Evolutionary conservation across 2,329 filamentous ascomycete genomes (phyloP).

Genomic region (Colletotrichum karsti): DNA sequence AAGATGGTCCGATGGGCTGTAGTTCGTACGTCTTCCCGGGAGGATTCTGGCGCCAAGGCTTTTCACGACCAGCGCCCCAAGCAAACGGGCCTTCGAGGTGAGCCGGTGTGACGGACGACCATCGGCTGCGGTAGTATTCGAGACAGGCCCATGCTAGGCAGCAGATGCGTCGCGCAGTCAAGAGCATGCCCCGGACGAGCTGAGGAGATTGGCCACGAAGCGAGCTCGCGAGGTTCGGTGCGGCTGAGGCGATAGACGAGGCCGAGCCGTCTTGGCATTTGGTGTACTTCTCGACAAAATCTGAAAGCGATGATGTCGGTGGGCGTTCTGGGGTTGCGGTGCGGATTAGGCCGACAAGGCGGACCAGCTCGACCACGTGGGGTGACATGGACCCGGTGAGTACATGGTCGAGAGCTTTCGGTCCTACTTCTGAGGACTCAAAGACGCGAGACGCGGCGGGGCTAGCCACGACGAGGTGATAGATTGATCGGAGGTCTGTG

Average conservation of each 20-base stretch:
- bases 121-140: neutral
- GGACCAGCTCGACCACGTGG: neutral
- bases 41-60: neutral
- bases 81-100: neutral
- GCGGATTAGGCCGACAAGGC: conserved; percentile 1
- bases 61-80: neutral
- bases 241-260: neutral
- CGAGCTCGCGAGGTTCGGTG: neutral
- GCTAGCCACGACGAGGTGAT: neutral
- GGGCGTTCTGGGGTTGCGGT: neutral
- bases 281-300: neutral
- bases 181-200: neutral
- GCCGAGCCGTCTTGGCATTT: neutral
- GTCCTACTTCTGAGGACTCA: neutral
- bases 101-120: neutral
- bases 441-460: conserved; percentile 3
- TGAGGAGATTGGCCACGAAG: neutral
- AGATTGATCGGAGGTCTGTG: neutral
- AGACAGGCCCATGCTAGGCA: neutral
- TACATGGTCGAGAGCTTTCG: neutral
- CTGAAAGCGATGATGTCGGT: neutral
- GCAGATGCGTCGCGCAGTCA: neutral
- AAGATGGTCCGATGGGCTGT: neutral
- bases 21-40: neutral
- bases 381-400: neutral